A percentile compares a stretch with the other conserved stretches of the same genome.
phyloP scores from a whole-genome alignment of 2,329 filamentous ascomycete genomes.

The Cercospora zeae-maydis region DNA sequence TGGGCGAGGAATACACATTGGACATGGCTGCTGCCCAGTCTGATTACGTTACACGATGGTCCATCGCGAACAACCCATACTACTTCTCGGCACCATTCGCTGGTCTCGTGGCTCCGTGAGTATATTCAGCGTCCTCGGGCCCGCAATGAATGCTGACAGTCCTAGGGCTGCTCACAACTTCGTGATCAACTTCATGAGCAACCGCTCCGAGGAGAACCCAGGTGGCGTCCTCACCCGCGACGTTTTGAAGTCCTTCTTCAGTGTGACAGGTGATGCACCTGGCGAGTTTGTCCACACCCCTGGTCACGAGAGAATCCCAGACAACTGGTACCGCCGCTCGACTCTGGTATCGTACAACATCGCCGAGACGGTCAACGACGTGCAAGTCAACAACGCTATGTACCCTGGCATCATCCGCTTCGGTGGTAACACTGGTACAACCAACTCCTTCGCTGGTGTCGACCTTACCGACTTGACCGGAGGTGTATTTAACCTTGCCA shows the following conservation, averaged over 20 bases:
- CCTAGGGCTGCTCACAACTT: slow-evolving; percentile 24
- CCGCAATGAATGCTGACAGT: background rate
- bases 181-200: slow-evolving; percentile 33
- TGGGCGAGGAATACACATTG: slow-evolving; percentile 29
- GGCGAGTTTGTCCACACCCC: slow-evolving; percentile 18
- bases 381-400: slow-evolving; percentile 14
- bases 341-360: slow-evolving; percentile 27
- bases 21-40: slow-evolving; percentile 22
- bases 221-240: slow-evolving; percentile 22
- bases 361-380: slow-evolving; percentile 23
- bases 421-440: slow-evolving; percentile 37
- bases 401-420: slow-evolving; percentile 32
- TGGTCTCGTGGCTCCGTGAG: slow-evolving; percentile 22
- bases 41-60: slow-evolving; percentile 20
- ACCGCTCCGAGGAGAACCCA: slow-evolving; percentile 27
- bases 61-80: slow-evolving; percentile 34
- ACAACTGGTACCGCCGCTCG: slow-evolving; percentile 35
- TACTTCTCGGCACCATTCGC: slow-evolving; percentile 21
- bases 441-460: slow-evolving; percentile 36
- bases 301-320: slow-evolving; percentile 37
- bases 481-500: slow-evolving; percentile 25
- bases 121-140: slow-evolving; percentile 15
- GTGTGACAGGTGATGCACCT: slow-evolving; percentile 10
- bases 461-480: slow-evolving; percentile 38
- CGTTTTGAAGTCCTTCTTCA: slow-evolving; percentile 27